These are phyloP conservation scores for Aquilaria sinensis DNA, from an alignment of 345 rosid genomes.

Conservation along the genomic window DNA sequence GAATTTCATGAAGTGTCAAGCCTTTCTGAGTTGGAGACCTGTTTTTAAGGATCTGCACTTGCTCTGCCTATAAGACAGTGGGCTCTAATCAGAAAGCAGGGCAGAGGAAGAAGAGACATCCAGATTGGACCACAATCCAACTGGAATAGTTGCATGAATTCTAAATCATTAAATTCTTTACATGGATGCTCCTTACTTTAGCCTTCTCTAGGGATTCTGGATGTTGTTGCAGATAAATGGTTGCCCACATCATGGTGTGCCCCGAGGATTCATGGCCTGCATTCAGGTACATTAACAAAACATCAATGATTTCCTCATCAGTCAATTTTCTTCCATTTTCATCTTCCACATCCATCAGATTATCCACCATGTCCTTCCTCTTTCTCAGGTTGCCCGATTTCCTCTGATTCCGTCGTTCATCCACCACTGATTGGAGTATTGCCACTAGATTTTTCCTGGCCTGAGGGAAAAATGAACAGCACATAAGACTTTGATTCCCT, in stretches of 20 bases:
- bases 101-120: neutral
- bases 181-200: constrained; percentile 29
- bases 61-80: constrained; percentile 46
- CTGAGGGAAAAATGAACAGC: constrained; percentile 20
- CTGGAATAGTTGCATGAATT: neutral
- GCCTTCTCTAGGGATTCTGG: constrained; percentile 58
- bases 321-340: constrained; percentile 57
- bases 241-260: constrained; percentile 80
- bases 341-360: constrained; percentile 55
- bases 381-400: constrained; percentile 8
- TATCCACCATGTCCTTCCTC: constrained; percentile 77
- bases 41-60: constrained; percentile 43
- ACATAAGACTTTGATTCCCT: too few relatives aligned
- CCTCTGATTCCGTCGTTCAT: constrained; percentile 42
- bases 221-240: constrained; percentile 64
- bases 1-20: constrained; percentile 56
- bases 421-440: constrained; percentile 46
- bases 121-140: neutral
- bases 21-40: constrained; percentile 39
- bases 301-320: constrained; percentile 74
- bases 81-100: constrained; percentile 4
- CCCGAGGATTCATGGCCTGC: constrained; percentile 95
- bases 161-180: neutral
- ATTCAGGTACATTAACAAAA: constrained; percentile 75
- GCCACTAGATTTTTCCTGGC: constrained; percentile 75